Conservation (phyloP, 208 protist species). For the Acanthamoeba lenticulata region DNA sequence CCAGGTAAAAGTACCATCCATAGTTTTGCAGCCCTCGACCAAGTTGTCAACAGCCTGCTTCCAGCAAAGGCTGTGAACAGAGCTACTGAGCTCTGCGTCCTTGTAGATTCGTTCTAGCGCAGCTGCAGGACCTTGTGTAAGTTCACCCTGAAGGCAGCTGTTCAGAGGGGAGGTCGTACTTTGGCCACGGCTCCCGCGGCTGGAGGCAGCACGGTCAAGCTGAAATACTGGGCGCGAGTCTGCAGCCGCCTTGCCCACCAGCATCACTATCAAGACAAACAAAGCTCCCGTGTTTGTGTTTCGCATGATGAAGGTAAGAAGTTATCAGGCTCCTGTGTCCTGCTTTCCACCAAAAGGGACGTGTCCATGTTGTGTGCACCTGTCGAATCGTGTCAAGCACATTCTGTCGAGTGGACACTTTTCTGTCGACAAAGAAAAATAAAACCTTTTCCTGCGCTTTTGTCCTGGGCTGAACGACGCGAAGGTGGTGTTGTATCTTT, state of each 20-base stretch:
- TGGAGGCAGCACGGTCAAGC: neutral
- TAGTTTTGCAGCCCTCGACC: constrained; percentile 2
- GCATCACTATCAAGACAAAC: neutral
- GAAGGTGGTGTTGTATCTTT: neutral
- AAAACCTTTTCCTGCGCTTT: too few relatives aligned
- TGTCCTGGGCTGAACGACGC: too few relatives aligned
- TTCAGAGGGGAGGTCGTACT: neutral
- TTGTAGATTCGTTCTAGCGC: constrained; percentile 15
- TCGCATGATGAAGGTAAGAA: too few relatives aligned
- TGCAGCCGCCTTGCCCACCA: neutral
- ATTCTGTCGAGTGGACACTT: too few relatives aligned
- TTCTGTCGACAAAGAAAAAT: too few relatives aligned
- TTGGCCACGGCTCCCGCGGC: neutral
- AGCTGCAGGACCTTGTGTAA: neutral
- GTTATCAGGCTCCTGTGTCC: too few relatives aligned
- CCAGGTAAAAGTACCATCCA: neutral
- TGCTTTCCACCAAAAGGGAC: too few relatives aligned
- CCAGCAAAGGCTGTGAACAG: constrained; percentile 26
- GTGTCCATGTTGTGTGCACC: too few relatives aligned
- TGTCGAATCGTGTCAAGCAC: too few relatives aligned
- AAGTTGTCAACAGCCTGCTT: neutral
- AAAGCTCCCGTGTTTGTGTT: too few relatives aligned
- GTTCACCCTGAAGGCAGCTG: neutral
- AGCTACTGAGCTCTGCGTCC: neutral
- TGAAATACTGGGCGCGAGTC: neutral